phyloP scores from a whole-genome alignment of 2,329 filamentous ascomycete species.

The Zalaria sp. region DNA sequence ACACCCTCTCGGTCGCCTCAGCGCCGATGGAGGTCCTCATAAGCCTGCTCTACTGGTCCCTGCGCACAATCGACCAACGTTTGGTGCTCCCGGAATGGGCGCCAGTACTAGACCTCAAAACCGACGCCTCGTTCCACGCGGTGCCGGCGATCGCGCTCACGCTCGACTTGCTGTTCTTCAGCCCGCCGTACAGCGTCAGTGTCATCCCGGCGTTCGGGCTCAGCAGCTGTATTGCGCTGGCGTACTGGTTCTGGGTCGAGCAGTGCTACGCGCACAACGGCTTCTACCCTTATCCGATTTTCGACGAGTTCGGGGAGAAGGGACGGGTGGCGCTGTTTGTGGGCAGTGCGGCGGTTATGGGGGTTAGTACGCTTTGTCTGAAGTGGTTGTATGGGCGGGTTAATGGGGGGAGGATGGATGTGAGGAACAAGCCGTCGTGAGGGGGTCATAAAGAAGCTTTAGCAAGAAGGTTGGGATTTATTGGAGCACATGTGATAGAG shows the following conservation, averaged over 20 bases:
- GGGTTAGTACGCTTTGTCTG: conserved; percentile 51
- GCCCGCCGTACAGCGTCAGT: conserved; percentile 57
- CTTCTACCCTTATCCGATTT: conserved; percentile 76
- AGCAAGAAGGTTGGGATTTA: no score
- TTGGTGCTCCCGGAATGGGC: conserved; percentile 36
- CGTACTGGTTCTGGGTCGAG: conserved; percentile 69
- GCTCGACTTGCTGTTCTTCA: conserved; percentile 53
- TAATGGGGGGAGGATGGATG: conserved; percentile 36
- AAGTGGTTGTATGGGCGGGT: conserved; percentile 55
- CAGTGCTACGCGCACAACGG: conserved; percentile 55
- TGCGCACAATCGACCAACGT: conserved; percentile 39
- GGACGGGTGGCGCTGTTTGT: conserved; percentile 58
- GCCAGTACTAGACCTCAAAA: conserved; percentile 27
- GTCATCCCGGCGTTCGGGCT: conserved; percentile 44
- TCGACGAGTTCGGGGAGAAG: conserved; percentile 49
- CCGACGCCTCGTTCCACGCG: conserved; percentile 52
- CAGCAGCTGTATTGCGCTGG: conserved; percentile 45
- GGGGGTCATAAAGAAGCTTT: background rate
- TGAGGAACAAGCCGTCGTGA: conserved; percentile 2
- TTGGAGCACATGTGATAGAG: no score
- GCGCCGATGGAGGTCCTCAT: conserved; percentile 60
- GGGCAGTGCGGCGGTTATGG: conserved; percentile 49
- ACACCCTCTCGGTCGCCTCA: conserved; percentile 48
- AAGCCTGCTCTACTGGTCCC: conserved; percentile 58
- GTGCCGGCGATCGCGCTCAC: conserved; percentile 51